phyloP scores from a whole-genome alignment of 169 alveolate species.

The Plasmodium knowlesi region DNA sequence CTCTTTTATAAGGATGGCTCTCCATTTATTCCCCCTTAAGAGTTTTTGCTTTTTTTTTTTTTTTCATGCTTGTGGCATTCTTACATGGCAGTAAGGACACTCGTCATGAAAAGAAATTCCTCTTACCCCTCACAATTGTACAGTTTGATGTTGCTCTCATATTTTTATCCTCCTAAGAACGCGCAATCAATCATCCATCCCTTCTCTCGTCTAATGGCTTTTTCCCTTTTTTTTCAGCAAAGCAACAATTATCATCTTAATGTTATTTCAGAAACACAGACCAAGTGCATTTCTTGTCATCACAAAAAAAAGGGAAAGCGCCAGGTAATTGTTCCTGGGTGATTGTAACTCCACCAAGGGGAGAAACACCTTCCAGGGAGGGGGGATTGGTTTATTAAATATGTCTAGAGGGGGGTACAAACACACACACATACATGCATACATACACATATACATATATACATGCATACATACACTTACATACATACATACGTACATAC shows the following conservation, averaged over 20 bases:
- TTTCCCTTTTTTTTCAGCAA: slow-evolving; percentile 1
- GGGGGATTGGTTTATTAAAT: not conserved
- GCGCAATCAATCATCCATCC: no score
- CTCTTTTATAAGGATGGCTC: not conserved
- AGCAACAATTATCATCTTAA: slow-evolving; percentile 15
- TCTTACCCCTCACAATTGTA: not conserved
- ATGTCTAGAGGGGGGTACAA: not conserved
- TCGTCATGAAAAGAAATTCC: not conserved
- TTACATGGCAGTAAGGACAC: no score
- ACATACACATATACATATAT: no score
- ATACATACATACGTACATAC: no score
- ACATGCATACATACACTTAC: not conserved
- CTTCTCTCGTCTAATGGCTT: not conserved
- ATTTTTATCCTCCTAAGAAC: not conserved
- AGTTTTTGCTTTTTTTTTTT: no score
- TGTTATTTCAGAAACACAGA: slow-evolving; percentile 74
- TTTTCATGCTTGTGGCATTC: no score
- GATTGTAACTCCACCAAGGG: not conserved
- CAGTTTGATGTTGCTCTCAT: not conserved
- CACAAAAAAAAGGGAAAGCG: slow-evolving; percentile 31
- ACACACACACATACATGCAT: no score
- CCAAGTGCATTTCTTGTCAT: slow-evolving; percentile 55
- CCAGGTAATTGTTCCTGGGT: not conserved
- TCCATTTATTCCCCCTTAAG: no score
- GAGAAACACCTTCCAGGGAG: not conserved